Evolutionary conservation across 176 grass and related monocot species (phyloP), one percentile per base, ranked within the genome.

Genomic region (Rhynchospora pubera): DNA sequence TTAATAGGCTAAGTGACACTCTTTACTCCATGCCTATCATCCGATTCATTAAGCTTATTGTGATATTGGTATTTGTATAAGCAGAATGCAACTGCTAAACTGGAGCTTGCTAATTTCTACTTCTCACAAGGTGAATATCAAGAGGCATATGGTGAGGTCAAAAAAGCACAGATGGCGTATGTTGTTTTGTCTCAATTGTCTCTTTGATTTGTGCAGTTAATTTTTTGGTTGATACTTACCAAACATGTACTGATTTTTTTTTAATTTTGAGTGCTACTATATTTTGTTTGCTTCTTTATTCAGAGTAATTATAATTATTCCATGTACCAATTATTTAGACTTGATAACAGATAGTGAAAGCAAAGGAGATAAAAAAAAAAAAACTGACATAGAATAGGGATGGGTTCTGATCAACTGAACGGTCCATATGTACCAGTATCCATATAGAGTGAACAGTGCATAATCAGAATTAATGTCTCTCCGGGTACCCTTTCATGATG

Each of bases 81-180:
- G 21, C 79, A 81, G 79, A 81, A 47, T 47, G 43, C 58, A 51
- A 81, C 42, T 32, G 60, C 62, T 16, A 81, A 63, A 63, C 30
- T 81, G 60, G 79, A 81, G 34, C 5, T 81, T 46, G 79, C 79
- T 65, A 45, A 63, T 51, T 81, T 81, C 39, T 64, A 81, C 57
- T 26, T 81, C 18, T 81, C 60, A 32, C 60, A 65, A 81, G 79
- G 79, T 48, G 45, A 15, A 47, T 63, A 63, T 81, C 42, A 81
- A 18, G 43, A 81, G 2, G 79, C 79, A 47, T 81, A 81, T 45
- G 12, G 21, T 79, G 18, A 26, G 15, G 62, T 60, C 19, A 81
- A 46, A 52, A 75, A 30, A 3, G 71, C 71, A 7, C 22, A 75
- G 71, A 75, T 75, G 47, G 8, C 62, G 79, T 81, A 81, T 50